Base-by-base conservation (phyloP, 352 stramenopile species). In the Globisporangium abappressorium region DNA sequence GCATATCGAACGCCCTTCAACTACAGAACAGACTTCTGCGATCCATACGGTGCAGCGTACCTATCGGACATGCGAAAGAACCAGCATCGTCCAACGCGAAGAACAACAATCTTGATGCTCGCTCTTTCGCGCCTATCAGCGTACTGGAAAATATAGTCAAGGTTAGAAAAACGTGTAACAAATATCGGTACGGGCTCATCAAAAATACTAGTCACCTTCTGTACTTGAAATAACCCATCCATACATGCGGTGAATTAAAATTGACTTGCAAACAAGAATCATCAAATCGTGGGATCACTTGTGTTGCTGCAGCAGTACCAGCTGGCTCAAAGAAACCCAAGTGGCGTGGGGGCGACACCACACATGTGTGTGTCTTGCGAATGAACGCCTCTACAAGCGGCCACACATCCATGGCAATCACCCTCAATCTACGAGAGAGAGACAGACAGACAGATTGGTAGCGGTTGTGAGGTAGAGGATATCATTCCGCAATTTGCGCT, bases 281-380 rank as follows among this genome's bases (percentile, higher is more conserved):
- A 62, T 62, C 33, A 9, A 20, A 36, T 62, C 14, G 57, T 62
- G 34, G 15, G 43, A 62, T 24, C 57, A 33, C 57, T 20, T 9
- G 2, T 28, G 56, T 24, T 33, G 28, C 4, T 62, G 33, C 57
- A 46, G 22, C 26, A 59, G 9, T 26, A 33, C 57, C 57, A 63
- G 57, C 57, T 63, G 57, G 57, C 57, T 63, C 57, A 53, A 53
- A 49, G 57, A 63, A 63, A 53, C 28, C 41, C 41, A n/a, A 47
- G 41, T n/a, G 14, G 14, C 14, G 41, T n/a, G 14, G 15, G 14
- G 41, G 41, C 26, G 26, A 59, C 55, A 60, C 54, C 57, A 30
- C 18, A 7, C 24, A 30, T 36, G 53, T 30, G 49, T 57, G n/a
- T 26, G 49, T 55, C 18, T 26, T 55, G 18, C 22, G n/a, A 56